These are phyloP conservation scores for Euphorbia corollata DNA, from an alignment of 441 rosid genomes.

Conservation along the genomic window DNA sequence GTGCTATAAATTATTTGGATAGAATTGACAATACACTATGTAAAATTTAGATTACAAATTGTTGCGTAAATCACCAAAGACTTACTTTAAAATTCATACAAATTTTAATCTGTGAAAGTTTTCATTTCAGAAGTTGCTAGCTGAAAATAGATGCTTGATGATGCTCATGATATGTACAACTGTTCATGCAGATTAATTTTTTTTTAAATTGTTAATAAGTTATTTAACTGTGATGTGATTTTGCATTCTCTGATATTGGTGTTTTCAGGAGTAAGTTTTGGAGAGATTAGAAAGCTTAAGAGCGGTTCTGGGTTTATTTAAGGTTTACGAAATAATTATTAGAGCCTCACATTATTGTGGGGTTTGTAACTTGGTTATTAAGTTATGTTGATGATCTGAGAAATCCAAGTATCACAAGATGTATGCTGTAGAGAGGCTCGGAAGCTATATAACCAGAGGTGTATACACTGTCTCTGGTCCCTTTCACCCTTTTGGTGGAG, in stretches of 20 bases:
- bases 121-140: neutral
- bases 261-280: constrained; percentile 9
- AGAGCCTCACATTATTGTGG: constrained; percentile 19
- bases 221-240: constrained; percentile 6
- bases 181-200: neutral
- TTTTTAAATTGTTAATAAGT: constrained; percentile 14
- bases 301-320: neutral
- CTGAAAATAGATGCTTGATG: neutral
- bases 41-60: neutral
- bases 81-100: neutral
- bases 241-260: constrained; percentile 14
- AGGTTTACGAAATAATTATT: neutral
- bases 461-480: constrained; percentile 81
- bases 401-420: constrained; percentile 28
- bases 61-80: neutral
- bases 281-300: neutral
- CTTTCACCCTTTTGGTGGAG: constrained; percentile 97
- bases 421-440: constrained; percentile 82
- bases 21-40: neutral
- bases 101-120: neutral
- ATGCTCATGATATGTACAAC: neutral
- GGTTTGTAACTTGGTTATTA: neutral
- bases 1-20: neutral
- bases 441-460: constrained; percentile 76
- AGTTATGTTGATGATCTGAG: constrained; percentile 26